These are phyloP conservation scores for Barbarea vulgaris DNA, from an alignment of 345 rosid species.

Conservation along the genomic window DNA sequence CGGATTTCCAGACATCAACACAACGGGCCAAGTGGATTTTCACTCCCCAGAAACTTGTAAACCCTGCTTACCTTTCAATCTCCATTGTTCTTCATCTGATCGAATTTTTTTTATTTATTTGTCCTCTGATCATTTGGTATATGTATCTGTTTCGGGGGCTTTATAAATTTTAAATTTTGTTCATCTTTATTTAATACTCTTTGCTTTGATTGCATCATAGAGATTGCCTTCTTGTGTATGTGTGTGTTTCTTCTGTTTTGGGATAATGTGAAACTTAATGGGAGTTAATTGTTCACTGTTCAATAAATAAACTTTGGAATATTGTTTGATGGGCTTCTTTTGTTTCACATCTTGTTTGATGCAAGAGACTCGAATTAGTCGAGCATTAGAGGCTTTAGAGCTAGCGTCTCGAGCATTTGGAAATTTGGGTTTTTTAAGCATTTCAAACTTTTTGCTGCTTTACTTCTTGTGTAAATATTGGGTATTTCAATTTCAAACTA, in stretches of 20 bases:
- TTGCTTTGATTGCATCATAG: conserved; percentile 13
- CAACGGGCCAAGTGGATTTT: conserved; percentile 93
- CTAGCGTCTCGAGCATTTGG: neutral
- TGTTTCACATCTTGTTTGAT: conserved; percentile 12
- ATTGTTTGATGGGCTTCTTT: neutral
- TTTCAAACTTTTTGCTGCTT: neutral
- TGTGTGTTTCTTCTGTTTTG: neutral
- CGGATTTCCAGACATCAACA: conserved; percentile 88
- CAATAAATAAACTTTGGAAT: neutral
- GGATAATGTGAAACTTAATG: neutral
- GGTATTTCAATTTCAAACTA: conserved; percentile 22
- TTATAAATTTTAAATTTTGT: neutral
- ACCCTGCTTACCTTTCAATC: neutral
- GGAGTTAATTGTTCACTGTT: neutral
- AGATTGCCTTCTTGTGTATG: neutral
- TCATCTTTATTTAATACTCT: neutral
- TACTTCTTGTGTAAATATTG: conserved; percentile 3
- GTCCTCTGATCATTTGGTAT: neutral
- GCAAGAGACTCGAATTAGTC: neutral
- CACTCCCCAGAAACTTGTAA: conserved; percentile 75
- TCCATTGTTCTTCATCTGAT: neutral
- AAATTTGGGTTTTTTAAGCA: neutral
- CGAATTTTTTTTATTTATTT: neutral
- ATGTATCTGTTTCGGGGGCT: neutral
- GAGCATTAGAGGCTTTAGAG: neutral